These are phyloP conservation scores for Nasturtium officinale DNA, from an alignment of 345 rosid genomes.

Conservation along the genomic window DNA sequence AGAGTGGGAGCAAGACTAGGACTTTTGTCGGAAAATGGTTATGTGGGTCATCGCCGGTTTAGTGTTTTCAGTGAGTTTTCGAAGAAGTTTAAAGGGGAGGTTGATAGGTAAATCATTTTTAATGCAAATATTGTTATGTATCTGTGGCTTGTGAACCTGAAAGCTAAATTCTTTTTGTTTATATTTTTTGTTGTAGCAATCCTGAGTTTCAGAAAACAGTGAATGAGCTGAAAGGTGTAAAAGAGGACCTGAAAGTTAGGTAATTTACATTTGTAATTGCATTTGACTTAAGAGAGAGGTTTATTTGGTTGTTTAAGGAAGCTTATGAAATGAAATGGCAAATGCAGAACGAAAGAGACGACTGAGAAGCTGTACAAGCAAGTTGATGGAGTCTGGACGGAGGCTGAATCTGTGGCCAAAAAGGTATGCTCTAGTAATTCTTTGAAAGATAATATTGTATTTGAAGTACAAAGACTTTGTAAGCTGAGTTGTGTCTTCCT, in stretches of 20 bases:
- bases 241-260: constrained; percentile 78
- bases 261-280: constrained; percentile 40
- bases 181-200: constrained; percentile 51
- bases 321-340: constrained; percentile 63
- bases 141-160: not conserved
- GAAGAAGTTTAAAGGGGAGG: constrained; percentile 76
- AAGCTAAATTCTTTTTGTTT: not conserved
- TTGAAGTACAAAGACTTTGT: not conserved
- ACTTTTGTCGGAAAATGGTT: constrained; percentile 46
- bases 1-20: constrained; percentile 48
- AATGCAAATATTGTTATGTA: not conserved
- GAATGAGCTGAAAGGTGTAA: constrained; percentile 72
- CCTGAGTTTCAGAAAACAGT: constrained; percentile 75
- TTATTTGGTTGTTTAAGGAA: constrained; percentile 63
- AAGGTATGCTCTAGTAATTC: constrained; percentile 52
- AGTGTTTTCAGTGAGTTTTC: constrained; percentile 84
- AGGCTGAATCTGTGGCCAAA: constrained; percentile 86
- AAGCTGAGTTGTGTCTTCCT: not conserved
- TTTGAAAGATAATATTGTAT: not conserved
- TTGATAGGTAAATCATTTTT: constrained; percentile 33
- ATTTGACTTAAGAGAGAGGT: constrained; percentile 39
- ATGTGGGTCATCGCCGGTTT: constrained; percentile 52
- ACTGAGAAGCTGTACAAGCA: constrained; percentile 86
- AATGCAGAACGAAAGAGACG: constrained; percentile 92
- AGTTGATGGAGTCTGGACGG: constrained; percentile 85